Base-by-base conservation (phyloP, 2,329 filamentous ascomycete species). In the Sporothrix luriei region DNA sequence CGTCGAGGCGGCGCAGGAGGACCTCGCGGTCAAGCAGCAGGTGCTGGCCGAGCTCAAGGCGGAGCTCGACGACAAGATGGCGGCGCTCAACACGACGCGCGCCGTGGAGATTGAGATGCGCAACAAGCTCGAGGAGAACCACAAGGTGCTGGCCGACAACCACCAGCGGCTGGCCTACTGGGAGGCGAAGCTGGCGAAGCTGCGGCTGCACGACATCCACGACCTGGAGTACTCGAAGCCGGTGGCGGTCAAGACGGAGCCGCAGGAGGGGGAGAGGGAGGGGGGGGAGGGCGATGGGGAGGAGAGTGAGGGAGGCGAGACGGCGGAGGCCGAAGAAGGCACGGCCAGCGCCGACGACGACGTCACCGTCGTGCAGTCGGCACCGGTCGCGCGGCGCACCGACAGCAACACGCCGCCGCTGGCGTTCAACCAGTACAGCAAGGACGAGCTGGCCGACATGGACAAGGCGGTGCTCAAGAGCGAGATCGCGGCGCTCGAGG, bases 21-120 rank as follows among this genome's bases (percentile, higher is more conserved):
- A 88, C 40, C 84, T 98, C 10, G 87, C 89, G 29, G 83, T 86
- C 43, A 97, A 92, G 82, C 96, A 93, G 79, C 87, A 90, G 74
- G 91, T 95, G 77, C 85, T 99, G 3, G 85, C 89, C 61, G 83
- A 87, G 11, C 80, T 98, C 69, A 99, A 98, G 81, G 83, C 87
- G 4, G 92, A 97, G 75, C 85, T 98, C 13, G 94, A 99, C 74
- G 89, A 91, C 75, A 97, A 94, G 83, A 91, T 88, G 1, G 82
- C 89, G 0, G 93, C 96, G 77, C 85, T 98, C 69, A 97, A 98
- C 76, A 91, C 93, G 76, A 97, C 91, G 0, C 88, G 94, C 11
- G 94, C 93, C 0, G 84, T 90, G 3, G 95, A 99, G 79, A 97
- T 99, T 72, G 95, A 99, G 80, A 97, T 98, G 93, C 91, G 92